phyloP scores from a whole-genome alignment of 441 rosid genomes.

The Hura crepitans region DNA sequence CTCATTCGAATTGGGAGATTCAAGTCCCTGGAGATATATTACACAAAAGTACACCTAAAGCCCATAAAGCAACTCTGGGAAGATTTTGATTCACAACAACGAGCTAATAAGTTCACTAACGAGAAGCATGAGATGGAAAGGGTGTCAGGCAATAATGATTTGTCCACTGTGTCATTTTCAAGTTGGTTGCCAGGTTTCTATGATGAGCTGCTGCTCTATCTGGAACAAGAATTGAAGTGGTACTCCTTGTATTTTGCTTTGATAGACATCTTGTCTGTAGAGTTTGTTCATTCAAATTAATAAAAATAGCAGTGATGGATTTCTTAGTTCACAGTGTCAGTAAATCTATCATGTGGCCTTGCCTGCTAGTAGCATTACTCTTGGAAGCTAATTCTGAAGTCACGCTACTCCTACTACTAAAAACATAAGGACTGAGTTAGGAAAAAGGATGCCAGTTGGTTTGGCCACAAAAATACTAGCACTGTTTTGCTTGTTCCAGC shows the following conservation, averaged over 20 bases:
- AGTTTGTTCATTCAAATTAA: slow-evolving; percentile 9
- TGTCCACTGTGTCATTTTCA: slow-evolving; percentile 48
- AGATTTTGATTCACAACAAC: slow-evolving; percentile 69
- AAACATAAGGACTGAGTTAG: neutral
- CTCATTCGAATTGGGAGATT: slow-evolving; percentile 97
- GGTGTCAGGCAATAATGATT: slow-evolving; percentile 45
- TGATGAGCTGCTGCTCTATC: slow-evolving; percentile 88
- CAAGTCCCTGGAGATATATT: slow-evolving; percentile 78
- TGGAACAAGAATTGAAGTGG: slow-evolving; percentile 99
- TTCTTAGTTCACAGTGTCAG: neutral
- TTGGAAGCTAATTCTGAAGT: neutral
- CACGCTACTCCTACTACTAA: neutral
- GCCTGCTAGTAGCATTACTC: neutral
- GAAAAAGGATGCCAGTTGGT: neutral
- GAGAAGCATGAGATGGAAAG: slow-evolving; percentile 61
- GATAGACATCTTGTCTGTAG: neutral
- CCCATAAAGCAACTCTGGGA: slow-evolving; percentile 91
- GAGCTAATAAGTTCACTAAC: slow-evolving; percentile 48
- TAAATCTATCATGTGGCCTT: neutral
- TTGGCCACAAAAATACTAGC: neutral
- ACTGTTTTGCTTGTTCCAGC: neutral
- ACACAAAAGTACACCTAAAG: slow-evolving; percentile 84
- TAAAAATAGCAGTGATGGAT: slow-evolving; percentile 12
- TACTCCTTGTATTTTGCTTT: slow-evolving; percentile 31
- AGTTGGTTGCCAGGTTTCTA: slow-evolving; percentile 96